These are phyloP conservation scores for Calonectria pseudoturangicola DNA, from an alignment of 2,329 filamentous ascomycete genomes.

Conservation along the genomic window DNA sequence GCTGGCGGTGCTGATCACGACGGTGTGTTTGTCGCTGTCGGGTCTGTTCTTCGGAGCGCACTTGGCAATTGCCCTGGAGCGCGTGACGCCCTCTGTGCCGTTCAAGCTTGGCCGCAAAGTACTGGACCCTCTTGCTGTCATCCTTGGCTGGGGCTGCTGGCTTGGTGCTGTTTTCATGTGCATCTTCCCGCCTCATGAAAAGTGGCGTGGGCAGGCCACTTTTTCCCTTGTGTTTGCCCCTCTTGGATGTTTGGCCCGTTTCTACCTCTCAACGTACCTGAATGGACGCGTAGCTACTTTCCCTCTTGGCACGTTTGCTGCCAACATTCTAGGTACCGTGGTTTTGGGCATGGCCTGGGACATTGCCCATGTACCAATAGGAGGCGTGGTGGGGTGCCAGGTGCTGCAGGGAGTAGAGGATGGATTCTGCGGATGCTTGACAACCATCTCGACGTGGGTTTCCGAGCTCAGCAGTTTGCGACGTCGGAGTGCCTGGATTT, in stretches of 20 bases:
- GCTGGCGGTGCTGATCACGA: conserved; percentile 83
- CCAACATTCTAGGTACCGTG: conserved; percentile 86
- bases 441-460: conserved; percentile 81
- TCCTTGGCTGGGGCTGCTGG: conserved; percentile 86
- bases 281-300: conserved; percentile 81
- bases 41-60: conserved; percentile 85
- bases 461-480: conserved; percentile 74
- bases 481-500: conserved; percentile 77
- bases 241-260: conserved; percentile 83
- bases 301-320: conserved; percentile 89
- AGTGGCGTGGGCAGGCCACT: conserved; percentile 84
- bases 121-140: conserved; percentile 77
- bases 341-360: conserved; percentile 87
- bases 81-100: conserved; percentile 76
- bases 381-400: conserved; percentile 78
- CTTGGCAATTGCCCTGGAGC: conserved; percentile 78
- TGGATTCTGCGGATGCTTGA: conserved; percentile 80
- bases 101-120: conserved; percentile 73
- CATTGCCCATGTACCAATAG: conserved; percentile 79
- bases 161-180: conserved; percentile 83
- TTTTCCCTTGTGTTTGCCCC: conserved; percentile 91
- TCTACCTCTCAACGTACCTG: conserved; percentile 82
- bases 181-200: conserved; percentile 81
- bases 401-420: conserved; percentile 80
- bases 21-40: conserved; percentile 80